Evolutionary conservation across 495 filamentous ascomycete genomes (phyloP).

Genomic region (Lasiosphaeria hispida): DNA sequence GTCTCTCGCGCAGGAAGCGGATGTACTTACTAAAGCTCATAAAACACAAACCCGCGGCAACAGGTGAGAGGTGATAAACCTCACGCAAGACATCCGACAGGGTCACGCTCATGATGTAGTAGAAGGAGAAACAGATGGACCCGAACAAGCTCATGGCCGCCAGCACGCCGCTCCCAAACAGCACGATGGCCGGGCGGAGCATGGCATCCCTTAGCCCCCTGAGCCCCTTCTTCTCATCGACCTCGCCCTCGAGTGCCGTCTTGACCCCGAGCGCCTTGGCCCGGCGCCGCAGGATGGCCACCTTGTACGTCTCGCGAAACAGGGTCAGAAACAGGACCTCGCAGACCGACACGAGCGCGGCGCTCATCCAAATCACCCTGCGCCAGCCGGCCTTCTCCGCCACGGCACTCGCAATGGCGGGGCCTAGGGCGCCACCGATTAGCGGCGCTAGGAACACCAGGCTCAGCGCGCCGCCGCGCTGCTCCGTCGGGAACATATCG

Average conservation of each 20-base stretch:
- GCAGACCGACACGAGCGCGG: conserved; percentile 45
- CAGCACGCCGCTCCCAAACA: conserved; percentile 48
- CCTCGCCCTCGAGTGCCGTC: conserved; percentile 41
- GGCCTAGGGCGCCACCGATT: conserved; percentile 52
- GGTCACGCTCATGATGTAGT: conserved; percentile 54
- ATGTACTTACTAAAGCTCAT: conserved; percentile 49
- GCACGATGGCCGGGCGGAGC: conserved; percentile 45
- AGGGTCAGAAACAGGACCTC: conserved; percentile 46
- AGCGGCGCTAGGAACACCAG: conserved; percentile 49
- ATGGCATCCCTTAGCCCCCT: conserved; percentile 41
- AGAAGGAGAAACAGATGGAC: conserved; percentile 49
- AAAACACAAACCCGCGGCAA: conserved; percentile 45
- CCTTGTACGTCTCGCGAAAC: conserved; percentile 51
- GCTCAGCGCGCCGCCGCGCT: conserved; percentile 52
- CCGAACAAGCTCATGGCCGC: conserved; percentile 50
- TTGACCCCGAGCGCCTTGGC: conserved; percentile 41
- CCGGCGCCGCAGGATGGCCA: conserved; percentile 45
- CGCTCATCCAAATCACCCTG: conserved; percentile 53
- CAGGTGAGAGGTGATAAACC: conserved; percentile 46
- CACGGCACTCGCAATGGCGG: conserved; percentile 59
- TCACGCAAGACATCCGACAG: conserved; percentile 50
- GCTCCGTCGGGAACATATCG: conserved; percentile 52
- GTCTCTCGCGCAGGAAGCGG: not conserved
- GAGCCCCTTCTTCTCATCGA: conserved; percentile 20
- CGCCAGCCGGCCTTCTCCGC: conserved; percentile 60